Conservation (phyloP, 2,329 filamentous ascomycete species). For the Arthroderma sp. region DNA sequence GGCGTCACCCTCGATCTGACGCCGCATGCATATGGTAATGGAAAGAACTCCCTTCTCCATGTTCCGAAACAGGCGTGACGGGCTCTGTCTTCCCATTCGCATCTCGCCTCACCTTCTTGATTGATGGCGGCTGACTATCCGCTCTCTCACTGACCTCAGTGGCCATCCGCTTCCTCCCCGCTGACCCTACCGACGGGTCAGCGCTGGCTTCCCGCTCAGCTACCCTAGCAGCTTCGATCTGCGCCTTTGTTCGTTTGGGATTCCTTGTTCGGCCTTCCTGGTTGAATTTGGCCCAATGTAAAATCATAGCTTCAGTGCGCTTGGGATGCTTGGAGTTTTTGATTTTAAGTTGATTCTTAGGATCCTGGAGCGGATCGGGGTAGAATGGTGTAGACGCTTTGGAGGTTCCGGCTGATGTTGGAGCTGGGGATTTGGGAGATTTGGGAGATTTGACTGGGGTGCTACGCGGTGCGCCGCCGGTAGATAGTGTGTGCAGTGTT, state of each 20-base stretch:
- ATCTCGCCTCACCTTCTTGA: conserved; percentile 4
- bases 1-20: neutral
- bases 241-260: conserved; percentile 34
- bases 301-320: conserved; percentile 35
- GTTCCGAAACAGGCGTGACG: conserved; percentile 4
- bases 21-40: conserved; percentile 3
- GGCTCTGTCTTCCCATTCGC: conserved; percentile 3
- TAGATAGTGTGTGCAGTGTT: conserved; percentile 7
- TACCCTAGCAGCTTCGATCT: conserved; percentile 32
- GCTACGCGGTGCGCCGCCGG: conserved; percentile 1
- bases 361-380: conserved; percentile 16
- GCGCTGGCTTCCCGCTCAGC: conserved; percentile 9
- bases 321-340: conserved; percentile 35
- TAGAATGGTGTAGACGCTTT: conserved; percentile 15
- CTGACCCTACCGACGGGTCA: neutral
- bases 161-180: neutral
- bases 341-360: conserved; percentile 25
- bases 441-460: conserved; percentile 8
- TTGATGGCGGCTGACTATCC: neutral
- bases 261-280: conserved; percentile 33
- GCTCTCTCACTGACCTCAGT: neutral
- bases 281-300: conserved; percentile 36
- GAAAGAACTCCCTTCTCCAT: neutral
- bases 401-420: conserved; percentile 13
- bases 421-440: conserved; percentile 11